Base-by-base conservation (phyloP, 2,329 filamentous ascomycete genomes). In the Albifimbria verrucaria region DNA sequence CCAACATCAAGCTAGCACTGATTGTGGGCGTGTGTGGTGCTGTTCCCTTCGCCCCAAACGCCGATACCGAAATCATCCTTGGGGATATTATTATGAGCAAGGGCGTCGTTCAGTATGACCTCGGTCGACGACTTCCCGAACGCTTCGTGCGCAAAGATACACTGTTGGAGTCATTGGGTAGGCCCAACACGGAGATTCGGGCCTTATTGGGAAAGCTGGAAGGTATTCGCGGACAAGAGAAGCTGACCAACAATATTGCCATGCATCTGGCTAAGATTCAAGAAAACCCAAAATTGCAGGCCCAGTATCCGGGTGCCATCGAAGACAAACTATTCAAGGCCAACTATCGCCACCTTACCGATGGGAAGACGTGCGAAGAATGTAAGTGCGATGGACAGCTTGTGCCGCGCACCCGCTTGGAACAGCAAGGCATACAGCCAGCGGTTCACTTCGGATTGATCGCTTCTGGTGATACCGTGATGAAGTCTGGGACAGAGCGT, bases 391-490 rank as follows among this genome's bases (percentile, higher is more conserved):
- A 24, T 44, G 42, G 42, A 5, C 3, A 44, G 4, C 12, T 44
- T 44, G 9, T 21, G 47, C 6, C 39, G 24, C 12, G 20, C 5
- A 6, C 15, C 20, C 42, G n/a, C 22, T 44, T 44, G 18, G 42
- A 44, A 44, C 4, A 44, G 15, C 4, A 6, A 18, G 9, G 1
- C 9, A 42, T 11, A 15, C 20, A 44, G 17, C 54, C 50, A 9
- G 7, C 26, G 7, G 36, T 57, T 20, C 52, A 57, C 42, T 9
- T 44, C 15, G 42, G 42, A 18, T 48, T 52, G 22, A 26, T 49
- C 22, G 65, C 57, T 17, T 64, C 64, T 17, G 62, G 60, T 18
- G 59, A 73, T 48, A 55, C 59, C n/a, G 62, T 72, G 15, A 65
- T 74, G 57, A 68, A 67, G 21, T 59, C 60, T 72, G 1, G 67